These are phyloP conservation scores for Ascochyta viciae-villosae DNA, from an alignment of 2,329 filamentous ascomycete genomes.

Conservation along the genomic window DNA sequence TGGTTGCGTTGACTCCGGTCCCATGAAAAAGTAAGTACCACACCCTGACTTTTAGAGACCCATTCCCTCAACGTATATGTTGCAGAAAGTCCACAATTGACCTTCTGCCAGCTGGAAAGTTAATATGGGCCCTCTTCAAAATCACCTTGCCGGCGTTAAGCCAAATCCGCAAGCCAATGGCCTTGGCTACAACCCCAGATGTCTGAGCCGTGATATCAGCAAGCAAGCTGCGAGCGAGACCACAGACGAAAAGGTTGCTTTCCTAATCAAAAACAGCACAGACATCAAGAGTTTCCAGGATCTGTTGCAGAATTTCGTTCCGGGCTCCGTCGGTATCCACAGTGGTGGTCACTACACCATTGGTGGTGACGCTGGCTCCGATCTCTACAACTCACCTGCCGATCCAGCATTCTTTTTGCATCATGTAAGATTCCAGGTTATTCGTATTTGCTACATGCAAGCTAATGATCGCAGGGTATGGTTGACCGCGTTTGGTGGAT, in stretches of 20 bases:
- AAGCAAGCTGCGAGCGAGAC: slow-evolving; percentile 39
- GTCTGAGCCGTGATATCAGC: slow-evolving; percentile 44
- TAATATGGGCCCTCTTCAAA: slow-evolving; percentile 54
- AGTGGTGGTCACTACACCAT: slow-evolving; percentile 53
- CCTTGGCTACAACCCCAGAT: slow-evolving; percentile 37
- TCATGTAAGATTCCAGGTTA: slow-evolving; percentile 33
- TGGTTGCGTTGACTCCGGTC: slow-evolving; percentile 11
- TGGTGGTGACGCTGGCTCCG: slow-evolving; percentile 52
- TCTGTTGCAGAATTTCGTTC: slow-evolving; percentile 23
- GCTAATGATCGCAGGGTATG: slow-evolving; percentile 38
- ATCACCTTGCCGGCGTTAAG: slow-evolving; percentile 40
- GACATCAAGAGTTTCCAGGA: slow-evolving; percentile 48
- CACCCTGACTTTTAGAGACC: not conserved
- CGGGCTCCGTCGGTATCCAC: slow-evolving; percentile 48
- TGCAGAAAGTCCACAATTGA: too few relatives aligned
- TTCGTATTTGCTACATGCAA: too few relatives aligned
- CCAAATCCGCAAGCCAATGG: slow-evolving; percentile 33
- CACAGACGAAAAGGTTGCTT: slow-evolving; percentile 26
- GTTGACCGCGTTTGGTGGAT: slow-evolving; percentile 56
- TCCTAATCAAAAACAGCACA: slow-evolving; percentile 50
- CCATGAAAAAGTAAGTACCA: slow-evolving; percentile 4
- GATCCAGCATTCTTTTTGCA: slow-evolving; percentile 50
- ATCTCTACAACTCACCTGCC: slow-evolving; percentile 52
- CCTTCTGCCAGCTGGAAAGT: slow-evolving; percentile 43
- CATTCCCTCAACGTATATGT: too few relatives aligned